Evolutionary conservation across 164 flowering plant genomes (phyloP).

Genomic region (Piper longum): DNA sequence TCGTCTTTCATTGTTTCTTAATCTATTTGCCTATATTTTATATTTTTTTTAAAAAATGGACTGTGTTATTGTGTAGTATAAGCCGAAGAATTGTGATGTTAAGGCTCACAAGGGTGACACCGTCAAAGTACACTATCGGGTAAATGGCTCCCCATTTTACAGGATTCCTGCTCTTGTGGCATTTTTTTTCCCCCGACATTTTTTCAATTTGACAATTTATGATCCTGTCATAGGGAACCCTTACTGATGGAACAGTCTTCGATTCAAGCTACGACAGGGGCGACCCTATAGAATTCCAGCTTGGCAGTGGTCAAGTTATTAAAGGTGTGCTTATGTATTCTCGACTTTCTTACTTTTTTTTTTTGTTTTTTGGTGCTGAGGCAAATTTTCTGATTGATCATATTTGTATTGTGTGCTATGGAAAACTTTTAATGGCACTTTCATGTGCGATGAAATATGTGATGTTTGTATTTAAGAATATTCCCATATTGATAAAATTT

Average conservation of each 20-base stretch:
- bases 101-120: conserved; percentile 92
- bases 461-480: too few species aligned
- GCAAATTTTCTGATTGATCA: background rate
- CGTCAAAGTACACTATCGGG: conserved; percentile 85
- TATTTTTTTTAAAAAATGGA: too few species aligned
- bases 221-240: conserved; percentile 54
- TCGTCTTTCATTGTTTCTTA: too few species aligned
- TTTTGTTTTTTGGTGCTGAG: background rate
- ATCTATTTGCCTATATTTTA: too few species aligned
- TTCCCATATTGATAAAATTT: too few species aligned
- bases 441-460: too few species aligned
- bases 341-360: background rate
- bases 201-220: background rate
- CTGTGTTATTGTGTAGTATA: conserved; percentile 29
- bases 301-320: conserved; percentile 92
- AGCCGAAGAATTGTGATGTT: conserved; percentile 68
- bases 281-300: conserved; percentile 90
- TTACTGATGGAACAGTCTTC: conserved; percentile 96
- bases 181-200: background rate
- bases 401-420: background rate
- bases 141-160: conserved; percentile 15
- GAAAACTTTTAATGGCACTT: too few species aligned
- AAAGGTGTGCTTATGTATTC: conserved; percentile 42
- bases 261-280: conserved; percentile 97
- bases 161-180: background rate